phyloP scores from a whole-genome alignment of 202 grass and related monocot genomes.

The Zoysia matrella region DNA sequence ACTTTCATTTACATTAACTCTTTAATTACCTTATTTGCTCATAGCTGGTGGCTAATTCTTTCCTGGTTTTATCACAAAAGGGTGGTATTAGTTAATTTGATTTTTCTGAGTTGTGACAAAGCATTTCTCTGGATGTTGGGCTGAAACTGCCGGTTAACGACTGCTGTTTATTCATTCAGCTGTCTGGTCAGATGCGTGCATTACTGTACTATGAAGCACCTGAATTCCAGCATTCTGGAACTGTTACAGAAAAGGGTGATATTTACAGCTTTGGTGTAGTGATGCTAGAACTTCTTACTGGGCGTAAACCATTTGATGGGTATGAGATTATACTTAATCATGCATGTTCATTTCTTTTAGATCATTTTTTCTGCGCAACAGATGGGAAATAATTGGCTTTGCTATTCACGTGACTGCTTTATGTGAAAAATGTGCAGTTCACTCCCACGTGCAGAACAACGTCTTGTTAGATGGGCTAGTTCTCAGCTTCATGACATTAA shows the following conservation, averaged over 20 bases:
- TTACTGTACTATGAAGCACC: slow-evolving; percentile 73
- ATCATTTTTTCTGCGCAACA: not conserved
- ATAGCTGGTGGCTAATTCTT: slow-evolving; percentile 3
- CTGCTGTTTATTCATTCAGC: slow-evolving; percentile 55
- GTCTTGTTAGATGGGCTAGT: slow-evolving; percentile 93
- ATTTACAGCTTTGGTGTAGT: slow-evolving; percentile 96
- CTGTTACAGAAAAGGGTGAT: slow-evolving; percentile 65
- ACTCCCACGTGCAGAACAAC: slow-evolving; percentile 74
- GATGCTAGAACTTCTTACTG: slow-evolving; percentile 97
- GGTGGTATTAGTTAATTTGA: slow-evolving; percentile 7
- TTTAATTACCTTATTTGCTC: slow-evolving; percentile 17
- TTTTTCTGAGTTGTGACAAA: slow-evolving; percentile 1
- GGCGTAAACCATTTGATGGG: slow-evolving; percentile 86
- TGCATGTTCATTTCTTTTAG: not conserved
- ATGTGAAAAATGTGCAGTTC: slow-evolving; percentile 62
- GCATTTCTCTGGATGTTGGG: slow-evolving; percentile 36
- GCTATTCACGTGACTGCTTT: slow-evolving; percentile 9
- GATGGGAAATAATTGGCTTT: slow-evolving; percentile 1
- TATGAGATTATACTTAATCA: slow-evolving; percentile 40
- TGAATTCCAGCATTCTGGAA: slow-evolving; percentile 69
- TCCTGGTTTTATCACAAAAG: slow-evolving; percentile 11
- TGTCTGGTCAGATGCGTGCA: slow-evolving; percentile 66
- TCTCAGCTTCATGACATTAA: slow-evolving; percentile 97
- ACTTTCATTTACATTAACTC: not conserved
- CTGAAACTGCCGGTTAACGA: slow-evolving; percentile 29